Conservation (phyloP, 1,284 basidiomycete species). For the Tylopilus sp. region DNA sequence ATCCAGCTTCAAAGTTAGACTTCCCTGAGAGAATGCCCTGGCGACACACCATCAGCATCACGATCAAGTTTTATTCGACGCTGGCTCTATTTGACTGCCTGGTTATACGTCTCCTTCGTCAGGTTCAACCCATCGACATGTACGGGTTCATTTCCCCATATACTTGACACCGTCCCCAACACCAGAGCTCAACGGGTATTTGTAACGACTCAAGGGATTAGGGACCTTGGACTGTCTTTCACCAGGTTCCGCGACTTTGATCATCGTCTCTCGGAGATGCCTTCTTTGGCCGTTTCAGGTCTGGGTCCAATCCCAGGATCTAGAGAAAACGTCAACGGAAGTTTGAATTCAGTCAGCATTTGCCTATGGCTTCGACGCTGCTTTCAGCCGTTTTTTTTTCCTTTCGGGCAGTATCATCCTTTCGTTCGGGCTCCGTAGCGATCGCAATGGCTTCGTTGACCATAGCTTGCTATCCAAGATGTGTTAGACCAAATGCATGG, state of each 20-base stretch:
- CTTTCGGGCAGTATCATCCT: neutral
- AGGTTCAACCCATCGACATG: conserved; percentile 18
- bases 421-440: conserved; percentile 6
- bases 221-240: neutral
- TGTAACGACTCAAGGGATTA: conserved; percentile 19
- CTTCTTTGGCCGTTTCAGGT: neutral
- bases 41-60: neutral
- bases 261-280: neutral
- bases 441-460: conserved; percentile 13
- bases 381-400: conserved; percentile 13
- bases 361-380: conserved; percentile 14
- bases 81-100: conserved; percentile 6
- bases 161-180: neutral
- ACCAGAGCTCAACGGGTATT: conserved; percentile 5
- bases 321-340: neutral
- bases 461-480: conserved; percentile 14
- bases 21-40: too few species aligned
- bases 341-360: neutral
- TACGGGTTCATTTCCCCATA: conserved; percentile 14
- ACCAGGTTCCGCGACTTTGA: conserved; percentile 4
- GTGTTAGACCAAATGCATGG: neutral
- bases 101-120: conserved; percentile 8
- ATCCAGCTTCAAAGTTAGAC: too few species aligned
- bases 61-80: neutral
- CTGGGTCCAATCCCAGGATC: conserved; percentile 22